These are phyloP conservation scores for Paramecium tetraurelia DNA, from an alignment of 73 alveolate genomes.

Conservation along the genomic window DNA sequence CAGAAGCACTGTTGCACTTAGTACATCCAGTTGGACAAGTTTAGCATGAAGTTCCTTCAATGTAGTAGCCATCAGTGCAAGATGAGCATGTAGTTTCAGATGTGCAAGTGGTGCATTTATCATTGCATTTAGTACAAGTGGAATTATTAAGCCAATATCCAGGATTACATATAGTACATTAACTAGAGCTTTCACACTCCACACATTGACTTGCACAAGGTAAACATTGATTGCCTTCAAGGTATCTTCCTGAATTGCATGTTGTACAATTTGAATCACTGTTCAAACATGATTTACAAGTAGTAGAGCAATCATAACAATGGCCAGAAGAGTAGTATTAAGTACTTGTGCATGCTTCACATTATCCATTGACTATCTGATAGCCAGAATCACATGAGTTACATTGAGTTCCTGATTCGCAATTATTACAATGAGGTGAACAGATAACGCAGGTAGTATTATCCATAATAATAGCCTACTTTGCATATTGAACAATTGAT, in stretches of 20 bases:
- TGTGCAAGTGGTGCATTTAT: neutral
- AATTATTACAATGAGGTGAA: neutral
- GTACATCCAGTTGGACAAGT: neutral
- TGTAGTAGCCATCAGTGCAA: neutral
- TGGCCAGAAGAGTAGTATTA: neutral
- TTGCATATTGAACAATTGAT: neutral
- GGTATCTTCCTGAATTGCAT: neutral
- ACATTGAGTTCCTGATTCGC: neutral
- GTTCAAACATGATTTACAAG: neutral
- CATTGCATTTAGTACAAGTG: neutral
- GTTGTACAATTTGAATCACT: neutral
- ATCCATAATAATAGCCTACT: neutral
- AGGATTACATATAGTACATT: neutral
- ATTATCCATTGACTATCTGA: neutral
- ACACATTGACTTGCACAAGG: neutral
- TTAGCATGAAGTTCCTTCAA: neutral
- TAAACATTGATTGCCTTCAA: neutral
- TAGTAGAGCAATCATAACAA: neutral
- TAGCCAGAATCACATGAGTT: neutral
- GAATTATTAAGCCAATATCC: neutral
- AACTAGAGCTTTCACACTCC: neutral
- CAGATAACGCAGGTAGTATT: neutral
- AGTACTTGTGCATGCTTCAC: neutral
- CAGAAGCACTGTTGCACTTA: neutral
- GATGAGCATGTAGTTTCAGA: neutral